A percentile compares a stretch with the other conserved stretches of the same genome.
Evolutionary conservation across 768 basidiomycete species (phyloP).

Genomic region (Leccinum subgranulosum): DNA sequence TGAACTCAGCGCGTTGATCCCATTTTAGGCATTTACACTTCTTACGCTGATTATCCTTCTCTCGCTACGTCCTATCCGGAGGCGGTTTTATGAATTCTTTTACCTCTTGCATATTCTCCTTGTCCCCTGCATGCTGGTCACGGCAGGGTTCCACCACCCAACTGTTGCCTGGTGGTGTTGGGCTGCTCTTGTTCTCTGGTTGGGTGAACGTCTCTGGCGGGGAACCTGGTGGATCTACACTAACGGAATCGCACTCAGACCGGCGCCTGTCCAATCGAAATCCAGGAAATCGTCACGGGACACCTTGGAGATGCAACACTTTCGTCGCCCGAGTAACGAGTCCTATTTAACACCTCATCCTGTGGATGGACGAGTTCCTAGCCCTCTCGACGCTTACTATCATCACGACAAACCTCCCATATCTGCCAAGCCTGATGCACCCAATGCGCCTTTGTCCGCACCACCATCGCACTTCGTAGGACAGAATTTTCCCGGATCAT

Average conservation of each 20-base stretch:
- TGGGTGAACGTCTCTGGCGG: conserved; percentile 58
- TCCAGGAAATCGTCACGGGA: conserved; percentile 7
- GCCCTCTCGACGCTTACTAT: conserved; percentile 26
- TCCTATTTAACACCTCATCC: background rate
- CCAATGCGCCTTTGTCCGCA: background rate
- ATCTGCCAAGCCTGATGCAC: background rate
- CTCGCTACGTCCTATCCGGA: conserved; percentile 50
- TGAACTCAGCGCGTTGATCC: conserved; percentile 1
- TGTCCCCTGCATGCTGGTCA: conserved; percentile 57
- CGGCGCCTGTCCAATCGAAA: background rate
- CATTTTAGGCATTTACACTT: conserved; percentile 48
- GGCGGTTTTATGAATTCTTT: conserved; percentile 59
- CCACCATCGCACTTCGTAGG: background rate
- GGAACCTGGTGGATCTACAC: conserved; percentile 51
- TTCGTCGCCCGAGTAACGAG: conserved; percentile 6
- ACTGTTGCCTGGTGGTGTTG: conserved; percentile 68
- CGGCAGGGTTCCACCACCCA: conserved; percentile 67
- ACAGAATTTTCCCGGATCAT: background rate
- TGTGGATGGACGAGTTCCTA: conserved; percentile 14
- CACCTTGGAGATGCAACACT: conserved; percentile 25
- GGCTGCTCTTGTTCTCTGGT: conserved; percentile 59
- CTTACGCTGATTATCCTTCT: conserved; percentile 52
- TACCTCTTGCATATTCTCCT: conserved; percentile 63
- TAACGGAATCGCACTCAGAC: conserved; percentile 34
- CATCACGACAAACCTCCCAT: conserved; percentile 3